Percentiles rank a stretch among this genome's conserved stretches.
These are phyloP conservation scores for Macrolepiota dolichaula DNA, from an alignment of 768 basidiomycete species.

Conservation along the genomic window DNA sequence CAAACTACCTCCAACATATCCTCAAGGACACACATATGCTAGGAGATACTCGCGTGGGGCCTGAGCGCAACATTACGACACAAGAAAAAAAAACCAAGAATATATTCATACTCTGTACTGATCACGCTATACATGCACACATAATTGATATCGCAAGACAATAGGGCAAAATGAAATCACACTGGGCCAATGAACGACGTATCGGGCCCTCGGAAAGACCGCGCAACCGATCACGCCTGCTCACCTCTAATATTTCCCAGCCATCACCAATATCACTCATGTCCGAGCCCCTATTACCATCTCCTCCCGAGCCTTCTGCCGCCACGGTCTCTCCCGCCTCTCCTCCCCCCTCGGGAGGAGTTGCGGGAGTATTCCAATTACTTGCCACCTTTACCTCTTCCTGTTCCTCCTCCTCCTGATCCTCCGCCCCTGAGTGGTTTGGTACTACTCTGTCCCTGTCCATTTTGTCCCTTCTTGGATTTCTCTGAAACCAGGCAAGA, in stretches of 20 bases:
- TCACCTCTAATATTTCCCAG: no score
- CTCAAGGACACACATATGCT: no score
- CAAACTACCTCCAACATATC: no score
- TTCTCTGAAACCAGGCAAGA: background rate
- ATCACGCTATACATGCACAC: background rate
- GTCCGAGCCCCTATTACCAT: no score
- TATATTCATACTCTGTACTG: background rate
- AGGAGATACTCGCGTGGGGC: no score
- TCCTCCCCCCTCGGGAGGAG: no score
- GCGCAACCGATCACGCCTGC: no score
- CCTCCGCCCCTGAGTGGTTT: background rate
- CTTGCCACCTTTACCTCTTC: no score
- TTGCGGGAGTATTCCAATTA: no score
- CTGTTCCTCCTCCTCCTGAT: background rate
- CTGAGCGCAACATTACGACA: background rate
- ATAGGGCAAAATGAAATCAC: constrained; percentile 15
- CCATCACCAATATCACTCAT: no score
- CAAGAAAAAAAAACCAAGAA: constrained; percentile 21
- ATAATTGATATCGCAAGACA: background rate
- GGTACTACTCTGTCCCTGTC: background rate
- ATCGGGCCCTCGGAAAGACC: background rate
- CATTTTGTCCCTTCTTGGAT: background rate
- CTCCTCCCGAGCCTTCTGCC: background rate
- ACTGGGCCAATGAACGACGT: background rate
- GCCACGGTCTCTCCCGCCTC: background rate